These are phyloP conservation scores for Phytophthora sojae DNA, from an alignment of 352 stramenopile species.

Conservation along the genomic window DNA sequence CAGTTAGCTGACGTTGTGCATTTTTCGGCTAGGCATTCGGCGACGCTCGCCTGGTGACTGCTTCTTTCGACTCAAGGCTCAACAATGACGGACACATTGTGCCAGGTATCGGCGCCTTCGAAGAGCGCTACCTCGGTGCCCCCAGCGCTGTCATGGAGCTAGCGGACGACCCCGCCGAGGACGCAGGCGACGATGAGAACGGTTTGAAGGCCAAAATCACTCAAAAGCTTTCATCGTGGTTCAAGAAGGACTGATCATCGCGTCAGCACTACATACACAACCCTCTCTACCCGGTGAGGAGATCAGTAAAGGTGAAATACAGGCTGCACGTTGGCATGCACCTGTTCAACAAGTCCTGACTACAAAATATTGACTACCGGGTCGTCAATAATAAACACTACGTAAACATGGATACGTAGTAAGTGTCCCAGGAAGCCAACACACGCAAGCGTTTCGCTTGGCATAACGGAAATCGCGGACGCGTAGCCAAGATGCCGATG, in stretches of 20 bases:
- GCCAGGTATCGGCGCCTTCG: constrained; percentile 80
- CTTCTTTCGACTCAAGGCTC: constrained; percentile 73
- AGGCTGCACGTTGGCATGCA: not conserved
- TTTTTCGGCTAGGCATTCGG: constrained; percentile 53
- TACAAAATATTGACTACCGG: not conserved
- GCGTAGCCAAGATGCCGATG: constrained; percentile 36
- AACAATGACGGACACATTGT: constrained; percentile 71
- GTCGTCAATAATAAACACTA: not conserved
- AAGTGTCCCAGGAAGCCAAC: not conserved
- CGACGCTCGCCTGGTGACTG: constrained; percentile 79
- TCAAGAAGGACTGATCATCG: constrained; percentile 38
- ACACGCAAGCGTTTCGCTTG: not conserved
- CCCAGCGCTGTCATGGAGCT: constrained; percentile 47
- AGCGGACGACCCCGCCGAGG: constrained; percentile 37
- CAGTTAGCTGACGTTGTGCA: not conserved
- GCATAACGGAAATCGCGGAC: not conserved
- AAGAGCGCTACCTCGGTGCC: constrained; percentile 69
- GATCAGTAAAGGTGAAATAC: not conserved
- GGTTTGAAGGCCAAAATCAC: constrained; percentile 55
- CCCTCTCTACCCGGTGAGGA: not conserved
- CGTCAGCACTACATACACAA: not conserved
- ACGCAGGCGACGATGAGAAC: constrained; percentile 36
- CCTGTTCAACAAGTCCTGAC: not conserved
- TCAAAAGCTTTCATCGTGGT: constrained; percentile 44
- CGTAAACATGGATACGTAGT: not conserved